These are phyloP conservation scores for Hyphodiscus hymeniophilus DNA, from an alignment of 495 filamentous ascomycete species.

Conservation along the genomic window DNA sequence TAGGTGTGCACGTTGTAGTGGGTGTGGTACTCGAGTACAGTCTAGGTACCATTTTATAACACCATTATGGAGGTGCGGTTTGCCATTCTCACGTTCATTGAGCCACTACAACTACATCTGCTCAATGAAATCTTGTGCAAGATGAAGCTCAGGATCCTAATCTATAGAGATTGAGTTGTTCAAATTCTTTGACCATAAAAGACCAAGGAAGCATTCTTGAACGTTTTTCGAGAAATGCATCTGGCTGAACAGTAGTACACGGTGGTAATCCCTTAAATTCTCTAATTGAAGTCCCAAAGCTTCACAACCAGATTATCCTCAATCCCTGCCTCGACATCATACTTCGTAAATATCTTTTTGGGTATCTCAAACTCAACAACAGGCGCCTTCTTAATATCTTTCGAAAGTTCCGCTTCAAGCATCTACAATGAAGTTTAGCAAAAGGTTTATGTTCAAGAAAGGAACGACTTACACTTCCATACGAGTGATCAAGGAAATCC, in stretches of 20 bases:
- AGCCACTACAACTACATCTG: no score
- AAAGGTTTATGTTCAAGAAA: not conserved
- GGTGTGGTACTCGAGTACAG: no score
- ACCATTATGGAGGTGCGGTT: not conserved
- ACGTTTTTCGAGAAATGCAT: no score
- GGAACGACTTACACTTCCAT: slow-evolving; percentile 63
- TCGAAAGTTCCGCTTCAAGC: slow-evolving; percentile 71
- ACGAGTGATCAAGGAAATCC: slow-evolving; percentile 94
- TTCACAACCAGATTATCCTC: slow-evolving; percentile 40
- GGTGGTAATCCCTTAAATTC: no score
- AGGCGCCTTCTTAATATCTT: slow-evolving; percentile 73
- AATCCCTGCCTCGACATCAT: slow-evolving; percentile 34
- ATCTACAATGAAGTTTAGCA: slow-evolving; percentile 40
- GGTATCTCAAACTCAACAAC: slow-evolving; percentile 93
- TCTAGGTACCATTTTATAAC: no score
- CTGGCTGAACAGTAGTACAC: not conserved
- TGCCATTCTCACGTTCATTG: no score
- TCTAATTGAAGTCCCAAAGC: slow-evolving; percentile 45
- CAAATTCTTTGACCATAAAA: no score
- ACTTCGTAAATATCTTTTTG: slow-evolving; percentile 68
- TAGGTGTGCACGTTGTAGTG: not conserved
- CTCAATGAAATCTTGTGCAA: no score
- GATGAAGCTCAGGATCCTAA: no score
- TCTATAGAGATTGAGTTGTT: no score
- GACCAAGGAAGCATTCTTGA: no score